Conservation (phyloP, 2,329 filamentous ascomycete genomes). For the Periglandula ipomoeae region DNA sequence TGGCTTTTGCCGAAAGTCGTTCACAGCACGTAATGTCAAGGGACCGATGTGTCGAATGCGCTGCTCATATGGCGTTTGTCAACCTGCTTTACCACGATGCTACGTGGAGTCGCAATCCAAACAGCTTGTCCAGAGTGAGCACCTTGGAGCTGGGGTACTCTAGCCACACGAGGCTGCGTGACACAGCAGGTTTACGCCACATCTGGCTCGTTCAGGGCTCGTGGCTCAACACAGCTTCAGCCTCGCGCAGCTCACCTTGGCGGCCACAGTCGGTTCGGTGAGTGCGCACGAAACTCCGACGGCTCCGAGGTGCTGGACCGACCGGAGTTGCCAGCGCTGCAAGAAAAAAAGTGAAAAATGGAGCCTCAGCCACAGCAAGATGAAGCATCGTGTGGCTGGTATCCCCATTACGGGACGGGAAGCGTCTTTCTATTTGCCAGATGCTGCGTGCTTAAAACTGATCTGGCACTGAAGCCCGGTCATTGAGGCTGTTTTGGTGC, state of each 20-base stretch:
- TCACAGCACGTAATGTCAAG: too few relatives aligned
- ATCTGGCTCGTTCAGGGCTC: background rate
- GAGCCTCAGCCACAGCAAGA: constrained; percentile 10
- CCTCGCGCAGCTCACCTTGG: background rate
- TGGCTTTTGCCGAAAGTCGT: too few relatives aligned
- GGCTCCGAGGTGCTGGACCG: constrained; percentile 20
- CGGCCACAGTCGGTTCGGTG: constrained; percentile 12
- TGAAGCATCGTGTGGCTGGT: constrained; percentile 9
- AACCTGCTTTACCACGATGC: too few relatives aligned
- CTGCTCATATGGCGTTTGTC: too few relatives aligned
- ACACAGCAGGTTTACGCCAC: constrained; percentile 5
- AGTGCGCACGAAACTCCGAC: constrained; percentile 17
- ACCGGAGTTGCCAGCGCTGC: constrained; percentile 5
- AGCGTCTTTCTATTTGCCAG: constrained; percentile 1
- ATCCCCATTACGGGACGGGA: background rate
- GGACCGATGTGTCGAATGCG: too few relatives aligned
- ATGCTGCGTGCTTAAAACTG: background rate
- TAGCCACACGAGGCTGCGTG: constrained; percentile 3
- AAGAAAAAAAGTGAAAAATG: constrained; percentile 11
- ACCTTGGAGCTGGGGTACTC: background rate
- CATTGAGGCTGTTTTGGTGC: background rate
- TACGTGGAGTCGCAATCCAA: too few relatives aligned
- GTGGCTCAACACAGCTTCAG: background rate
- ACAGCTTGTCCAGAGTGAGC: too few relatives aligned
- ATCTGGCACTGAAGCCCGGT: background rate